Percentiles rank a stretch among this genome's conserved stretches.
phyloP scores from a whole-genome alignment of 768 basidiomycete species.

The Dictyophora rubrovolvata region DNA sequence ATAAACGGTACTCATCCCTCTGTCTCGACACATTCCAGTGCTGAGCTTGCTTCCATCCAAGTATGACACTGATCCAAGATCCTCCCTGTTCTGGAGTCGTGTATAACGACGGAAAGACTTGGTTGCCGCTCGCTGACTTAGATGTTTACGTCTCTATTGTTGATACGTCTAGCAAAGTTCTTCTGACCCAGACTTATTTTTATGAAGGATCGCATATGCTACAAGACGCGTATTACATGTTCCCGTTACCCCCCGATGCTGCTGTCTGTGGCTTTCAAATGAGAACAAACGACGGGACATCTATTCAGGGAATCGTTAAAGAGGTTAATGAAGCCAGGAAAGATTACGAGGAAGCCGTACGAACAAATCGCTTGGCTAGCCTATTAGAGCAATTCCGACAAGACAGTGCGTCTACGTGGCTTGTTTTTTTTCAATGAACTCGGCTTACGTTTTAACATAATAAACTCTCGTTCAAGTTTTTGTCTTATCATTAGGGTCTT shows the following conservation, averaged over 20 bases:
- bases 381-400: constrained; percentile 40
- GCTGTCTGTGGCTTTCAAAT: constrained; percentile 48
- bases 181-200: not conserved
- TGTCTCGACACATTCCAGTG: too few species aligned
- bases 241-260: constrained; percentile 46
- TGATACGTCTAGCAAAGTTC: not conserved
- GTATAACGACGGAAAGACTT: not conserved
- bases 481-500: constrained; percentile 46
- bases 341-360: constrained; percentile 31
- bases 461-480: constrained; percentile 31
- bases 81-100: not conserved
- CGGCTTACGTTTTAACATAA: not conserved
- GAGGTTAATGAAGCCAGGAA: constrained; percentile 35
- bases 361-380: constrained; percentile 31
- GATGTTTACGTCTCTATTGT: not conserved
- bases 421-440: not conserved
- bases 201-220: not conserved
- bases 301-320: constrained; percentile 36
- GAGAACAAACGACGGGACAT: constrained; percentile 31
- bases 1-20: too few species aligned
- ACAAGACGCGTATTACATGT: constrained; percentile 33
- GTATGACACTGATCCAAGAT: too few species aligned
- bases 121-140: not conserved
- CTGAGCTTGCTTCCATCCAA: too few species aligned
- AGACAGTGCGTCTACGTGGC: constrained; percentile 31